phyloP scores from a whole-genome alignment of 2,329 filamentous ascomycete species.

The Phaeosphaeria sp. region DNA sequence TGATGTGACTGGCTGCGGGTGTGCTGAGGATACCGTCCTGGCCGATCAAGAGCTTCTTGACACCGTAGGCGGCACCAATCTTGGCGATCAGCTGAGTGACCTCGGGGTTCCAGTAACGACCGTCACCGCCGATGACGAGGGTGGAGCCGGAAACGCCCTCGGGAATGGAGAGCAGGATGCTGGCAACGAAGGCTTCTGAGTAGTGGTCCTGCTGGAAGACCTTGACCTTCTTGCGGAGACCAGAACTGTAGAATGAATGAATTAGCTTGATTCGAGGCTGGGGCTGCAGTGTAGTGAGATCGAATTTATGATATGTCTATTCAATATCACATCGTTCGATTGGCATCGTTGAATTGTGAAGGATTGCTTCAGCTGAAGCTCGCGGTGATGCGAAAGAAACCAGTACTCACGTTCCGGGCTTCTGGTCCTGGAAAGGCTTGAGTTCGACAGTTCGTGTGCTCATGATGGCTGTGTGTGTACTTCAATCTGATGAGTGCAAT shows the following conservation, averaged over 20 bases:
- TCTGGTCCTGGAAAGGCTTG: slow-evolving; percentile 91
- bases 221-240: slow-evolving; percentile 98
- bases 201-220: slow-evolving; percentile 96
- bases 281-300: not conserved
- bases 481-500: slow-evolving; percentile 29
- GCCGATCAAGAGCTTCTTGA: slow-evolving; percentile 98
- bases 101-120: slow-evolving; percentile 96
- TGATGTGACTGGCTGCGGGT: slow-evolving; percentile 93
- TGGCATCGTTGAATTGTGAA: not conserved
- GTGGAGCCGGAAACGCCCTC: slow-evolving; percentile 88
- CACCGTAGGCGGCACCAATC: slow-evolving; percentile 94
- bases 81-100: slow-evolving; percentile 96
- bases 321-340: not conserved
- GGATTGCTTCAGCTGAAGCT: not conserved
- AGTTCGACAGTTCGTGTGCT: slow-evolving; percentile 79
- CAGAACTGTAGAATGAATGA: slow-evolving; percentile 70
- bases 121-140: slow-evolving; percentile 97
- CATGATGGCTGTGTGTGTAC: slow-evolving; percentile 55
- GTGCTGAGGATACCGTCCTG: slow-evolving; percentile 97
- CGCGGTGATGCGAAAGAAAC: not conserved
- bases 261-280: not conserved
- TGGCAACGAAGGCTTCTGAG: slow-evolving; percentile 93
- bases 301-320: no score
- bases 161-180: slow-evolving; percentile 94
- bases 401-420: slow-evolving; percentile 93